These are phyloP conservation scores for Hypoxylon rickii DNA, from an alignment of 495 filamentous ascomycete species.

Conservation along the genomic window DNA sequence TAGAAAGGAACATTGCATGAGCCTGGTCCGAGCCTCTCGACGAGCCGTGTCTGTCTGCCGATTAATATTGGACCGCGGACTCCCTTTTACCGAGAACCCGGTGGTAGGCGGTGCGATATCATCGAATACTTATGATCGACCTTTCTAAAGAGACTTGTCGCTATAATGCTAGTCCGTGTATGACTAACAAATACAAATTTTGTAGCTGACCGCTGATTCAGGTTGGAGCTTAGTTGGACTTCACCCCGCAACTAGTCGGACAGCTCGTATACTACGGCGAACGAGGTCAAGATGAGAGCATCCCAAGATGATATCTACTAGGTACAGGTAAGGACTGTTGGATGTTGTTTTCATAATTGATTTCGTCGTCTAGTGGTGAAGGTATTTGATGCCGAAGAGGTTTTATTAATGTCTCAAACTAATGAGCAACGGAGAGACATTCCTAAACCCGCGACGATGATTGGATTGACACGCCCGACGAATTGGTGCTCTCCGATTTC, in stretches of 20 bases:
- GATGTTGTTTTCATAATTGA: no score
- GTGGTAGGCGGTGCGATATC: no score
- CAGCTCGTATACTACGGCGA: no score
- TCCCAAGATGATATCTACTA: no score
- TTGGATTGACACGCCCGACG: conserved; percentile 6
- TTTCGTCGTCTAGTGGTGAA: no score
- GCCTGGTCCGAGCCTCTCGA: not conserved
- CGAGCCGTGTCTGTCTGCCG: not conserved
- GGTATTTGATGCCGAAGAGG: no score
- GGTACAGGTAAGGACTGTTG: no score
- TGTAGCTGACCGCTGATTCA: not conserved
- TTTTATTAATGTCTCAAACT: no score
- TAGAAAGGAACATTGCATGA: conserved; percentile 1
- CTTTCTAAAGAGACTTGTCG: not conserved
- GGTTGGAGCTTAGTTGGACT: not conserved
- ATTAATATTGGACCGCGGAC: not conserved
- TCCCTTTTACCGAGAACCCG: not conserved
- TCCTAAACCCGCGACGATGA: no score
- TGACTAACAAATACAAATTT: not conserved
- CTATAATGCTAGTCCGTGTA: not conserved
- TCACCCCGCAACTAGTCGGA: conserved; percentile 1
- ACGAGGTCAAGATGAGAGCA: no score
- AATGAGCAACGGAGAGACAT: no score
- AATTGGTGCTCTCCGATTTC: not conserved
- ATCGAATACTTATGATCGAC: no score